A percentile compares a stretch with the other conserved stretches of the same genome.
Conservation (phyloP, 305 asterid species). For the Fraxinus dipetala region DNA sequence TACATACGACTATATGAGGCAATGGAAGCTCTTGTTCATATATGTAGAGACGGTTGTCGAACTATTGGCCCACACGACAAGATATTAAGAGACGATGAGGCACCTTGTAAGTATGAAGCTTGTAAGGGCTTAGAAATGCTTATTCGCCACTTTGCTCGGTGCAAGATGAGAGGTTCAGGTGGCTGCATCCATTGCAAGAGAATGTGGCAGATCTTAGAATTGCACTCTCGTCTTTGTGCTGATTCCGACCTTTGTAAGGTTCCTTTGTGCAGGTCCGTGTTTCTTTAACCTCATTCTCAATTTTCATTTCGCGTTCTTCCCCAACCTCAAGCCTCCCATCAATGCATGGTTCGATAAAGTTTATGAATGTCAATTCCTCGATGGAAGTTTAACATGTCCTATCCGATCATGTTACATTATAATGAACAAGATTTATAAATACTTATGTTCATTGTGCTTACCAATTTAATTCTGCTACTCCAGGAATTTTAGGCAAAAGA, state of each 20-base stretch:
- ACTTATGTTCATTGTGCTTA: not conserved
- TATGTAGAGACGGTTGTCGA: not conserved
- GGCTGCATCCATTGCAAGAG: conserved; percentile 88
- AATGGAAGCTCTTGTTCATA: conserved; percentile 89
- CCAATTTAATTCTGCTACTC: conserved; percentile 1
- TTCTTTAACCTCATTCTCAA: not conserved
- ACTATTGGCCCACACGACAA: conserved; percentile 80
- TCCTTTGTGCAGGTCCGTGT: conserved; percentile 72
- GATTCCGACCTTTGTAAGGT: conserved; percentile 53
- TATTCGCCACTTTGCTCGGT: conserved; percentile 78
- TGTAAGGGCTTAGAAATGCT: conserved; percentile 75
- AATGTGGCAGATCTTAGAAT: conserved; percentile 78
- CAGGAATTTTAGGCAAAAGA: conserved; percentile 68
- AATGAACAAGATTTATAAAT: too few species aligned
- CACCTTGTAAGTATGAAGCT: conserved; percentile 58
- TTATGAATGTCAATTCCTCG: not conserved
- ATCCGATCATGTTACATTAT: too few species aligned
- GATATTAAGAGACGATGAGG: conserved; percentile 37
- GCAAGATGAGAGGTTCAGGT: conserved; percentile 65
- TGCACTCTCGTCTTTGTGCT: conserved; percentile 58
- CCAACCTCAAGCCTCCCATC: not conserved
- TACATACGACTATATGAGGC: conserved; percentile 67
- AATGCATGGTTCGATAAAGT: too few species aligned
- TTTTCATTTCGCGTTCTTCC: not conserved
- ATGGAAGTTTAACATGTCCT: not conserved